phyloP scores from a whole-genome alignment of 495 filamentous ascomycete genomes.

The Thozetella sp. region DNA sequence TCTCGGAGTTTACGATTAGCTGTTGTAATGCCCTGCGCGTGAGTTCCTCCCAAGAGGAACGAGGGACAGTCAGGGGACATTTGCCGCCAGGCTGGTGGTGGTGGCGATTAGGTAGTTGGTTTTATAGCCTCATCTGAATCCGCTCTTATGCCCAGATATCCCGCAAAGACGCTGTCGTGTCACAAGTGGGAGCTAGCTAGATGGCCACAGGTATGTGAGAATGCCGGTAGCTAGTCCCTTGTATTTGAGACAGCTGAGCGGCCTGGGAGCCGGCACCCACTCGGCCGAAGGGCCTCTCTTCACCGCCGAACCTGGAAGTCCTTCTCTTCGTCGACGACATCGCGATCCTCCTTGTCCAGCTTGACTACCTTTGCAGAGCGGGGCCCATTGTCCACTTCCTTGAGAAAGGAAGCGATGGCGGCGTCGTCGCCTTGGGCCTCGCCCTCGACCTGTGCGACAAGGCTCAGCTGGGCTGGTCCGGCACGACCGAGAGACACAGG shows the following conservation, averaged over 20 bases:
- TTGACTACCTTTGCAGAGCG: conserved; percentile 66
- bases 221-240: too few relatives aligned
- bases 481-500: conserved; percentile 1
- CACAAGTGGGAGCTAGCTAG: too few relatives aligned
- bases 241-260: too few relatives aligned
- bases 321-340: conserved; percentile 61
- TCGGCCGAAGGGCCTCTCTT: background rate
- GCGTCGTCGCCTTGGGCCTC: conserved; percentile 79
- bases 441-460: conserved; percentile 70
- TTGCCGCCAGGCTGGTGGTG: too few relatives aligned
- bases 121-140: too few relatives aligned
- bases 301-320: conserved; percentile 58
- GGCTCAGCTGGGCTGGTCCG: background rate
- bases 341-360: conserved; percentile 68
- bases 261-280: conserved; percentile 4
- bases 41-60: too few relatives aligned
- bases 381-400: conserved; percentile 77
- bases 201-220: too few relatives aligned
- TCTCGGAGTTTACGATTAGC: background rate
- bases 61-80: too few relatives aligned
- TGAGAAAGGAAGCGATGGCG: conserved; percentile 66
- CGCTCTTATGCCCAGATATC: too few relatives aligned
- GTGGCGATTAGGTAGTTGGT: too few relatives aligned
- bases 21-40: background rate
- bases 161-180: too few relatives aligned